Evolutionary conservation across 148 eudicot genomes (phyloP).

Genomic region (Suaeda aralocaspica): DNA sequence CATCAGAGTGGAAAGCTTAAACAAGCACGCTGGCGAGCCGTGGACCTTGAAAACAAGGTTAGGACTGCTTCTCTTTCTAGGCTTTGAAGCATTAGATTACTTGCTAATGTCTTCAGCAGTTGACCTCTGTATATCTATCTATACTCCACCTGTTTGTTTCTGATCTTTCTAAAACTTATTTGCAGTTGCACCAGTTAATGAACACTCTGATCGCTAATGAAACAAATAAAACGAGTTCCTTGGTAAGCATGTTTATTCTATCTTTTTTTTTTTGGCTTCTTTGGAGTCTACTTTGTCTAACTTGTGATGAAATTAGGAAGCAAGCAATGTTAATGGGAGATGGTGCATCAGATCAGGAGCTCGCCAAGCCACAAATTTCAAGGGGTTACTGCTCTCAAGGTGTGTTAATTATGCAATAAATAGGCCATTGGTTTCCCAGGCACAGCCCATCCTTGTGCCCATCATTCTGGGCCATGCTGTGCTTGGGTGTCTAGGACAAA

Average conservation of each 20-base stretch:
- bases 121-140: neutral
- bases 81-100: neutral
- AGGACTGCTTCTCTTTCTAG: slow-evolving; percentile 17
- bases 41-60: slow-evolving; percentile 74
- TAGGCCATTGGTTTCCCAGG: no score
- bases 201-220: slow-evolving; percentile 53
- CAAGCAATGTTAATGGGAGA: slow-evolving; percentile 74
- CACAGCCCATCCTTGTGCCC: no score
- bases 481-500: no score
- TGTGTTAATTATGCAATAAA: slow-evolving; percentile 28
- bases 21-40: slow-evolving; percentile 65
- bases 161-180: slow-evolving; percentile 12
- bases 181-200: slow-evolving; percentile 72
- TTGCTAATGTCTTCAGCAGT: slow-evolving; percentile 12
- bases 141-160: neutral
- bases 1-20: slow-evolving; percentile 72
- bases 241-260: slow-evolving; percentile 37
- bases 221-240: slow-evolving; percentile 34
- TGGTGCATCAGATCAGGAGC: slow-evolving; percentile 70
- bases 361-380: slow-evolving; percentile 44
- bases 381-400: slow-evolving; percentile 88
- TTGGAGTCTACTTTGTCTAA: slow-evolving; percentile 16
- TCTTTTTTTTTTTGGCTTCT: neutral
- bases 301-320: slow-evolving; percentile 50
- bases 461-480: no score